Percentiles rank a stretch among this genome's conserved stretches.
phyloP scores from a whole-genome alignment of 306 rosid genomes.

The Trifolium dubium region DNA sequence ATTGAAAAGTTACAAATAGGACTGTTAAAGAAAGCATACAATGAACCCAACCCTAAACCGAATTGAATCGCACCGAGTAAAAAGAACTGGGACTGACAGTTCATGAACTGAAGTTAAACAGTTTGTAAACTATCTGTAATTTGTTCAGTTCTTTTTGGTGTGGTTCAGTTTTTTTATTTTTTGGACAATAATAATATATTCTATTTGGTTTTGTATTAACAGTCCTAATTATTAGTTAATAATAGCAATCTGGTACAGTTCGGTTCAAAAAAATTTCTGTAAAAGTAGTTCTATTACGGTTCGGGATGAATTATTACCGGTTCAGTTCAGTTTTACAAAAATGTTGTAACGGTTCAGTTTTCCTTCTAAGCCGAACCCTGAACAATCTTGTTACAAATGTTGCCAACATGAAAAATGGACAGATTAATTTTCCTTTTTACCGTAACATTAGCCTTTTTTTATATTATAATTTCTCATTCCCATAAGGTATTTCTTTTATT shows the following conservation, averaged over 20 bases:
- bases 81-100: background rate
- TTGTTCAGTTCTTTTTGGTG: background rate
- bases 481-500: slow-evolving; percentile 1
- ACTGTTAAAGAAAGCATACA: background rate
- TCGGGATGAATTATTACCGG: background rate
- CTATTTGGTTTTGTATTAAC: background rate
- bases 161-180: background rate
- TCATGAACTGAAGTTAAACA: background rate
- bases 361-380: too few relatives aligned
- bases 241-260: too few relatives aligned
- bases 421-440: slow-evolving; percentile 22
- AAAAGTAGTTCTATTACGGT: background rate
- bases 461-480: background rate
- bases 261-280: background rate
- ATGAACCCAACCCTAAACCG: too few relatives aligned
- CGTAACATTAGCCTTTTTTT: background rate
- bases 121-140: background rate
- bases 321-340: background rate
- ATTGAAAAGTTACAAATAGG: background rate
- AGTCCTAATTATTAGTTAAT: too few relatives aligned
- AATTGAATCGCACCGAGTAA: background rate
- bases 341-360: background rate
- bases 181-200: background rate
- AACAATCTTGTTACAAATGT: too few relatives aligned
- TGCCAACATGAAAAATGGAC: too few relatives aligned